Percentiles rank a stretch among this genome's conserved stretches.
Conservation (phyloP, 371 early-diverging fungal species). For the Funneliformis caledonium region DNA sequence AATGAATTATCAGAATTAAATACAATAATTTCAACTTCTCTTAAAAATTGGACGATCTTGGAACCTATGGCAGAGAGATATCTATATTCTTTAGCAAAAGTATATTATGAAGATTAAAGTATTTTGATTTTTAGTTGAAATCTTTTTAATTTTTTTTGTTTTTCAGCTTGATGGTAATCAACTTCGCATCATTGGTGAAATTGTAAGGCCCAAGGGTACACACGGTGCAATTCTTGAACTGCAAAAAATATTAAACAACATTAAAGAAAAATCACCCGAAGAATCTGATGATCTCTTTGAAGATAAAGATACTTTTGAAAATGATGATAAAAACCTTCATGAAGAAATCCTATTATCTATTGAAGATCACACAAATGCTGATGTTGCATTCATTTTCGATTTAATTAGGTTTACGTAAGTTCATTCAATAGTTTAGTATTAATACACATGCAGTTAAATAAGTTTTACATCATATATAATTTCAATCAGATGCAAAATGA, state of each 20-base stretch:
- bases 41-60: neutral
- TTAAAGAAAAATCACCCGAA: neutral
- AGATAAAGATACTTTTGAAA: too few species aligned
- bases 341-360: neutral
- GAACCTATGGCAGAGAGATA: neutral
- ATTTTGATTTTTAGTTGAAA: conserved; percentile 4
- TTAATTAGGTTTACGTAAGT: conserved; percentile 22
- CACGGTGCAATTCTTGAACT: neutral
- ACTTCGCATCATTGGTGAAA: neutral
- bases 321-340: neutral
- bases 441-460: neutral
- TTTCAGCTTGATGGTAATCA: neutral
- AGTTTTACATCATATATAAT: conserved; percentile 6
- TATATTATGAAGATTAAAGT: neutral
- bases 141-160: neutral
- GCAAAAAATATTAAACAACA: conserved; percentile 26
- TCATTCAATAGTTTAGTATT: neutral
- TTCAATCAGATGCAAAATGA: conserved; percentile 38
- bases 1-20: conserved; percentile 18
- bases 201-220: neutral
- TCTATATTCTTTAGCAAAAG: neutral
- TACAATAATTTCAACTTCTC: conserved; percentile 2
- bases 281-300: neutral
- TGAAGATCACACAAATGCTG: too few species aligned
- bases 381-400: neutral